phyloP scores from a whole-genome alignment of 1,284 basidiomycete species.

The Puccinia hordei region DNA sequence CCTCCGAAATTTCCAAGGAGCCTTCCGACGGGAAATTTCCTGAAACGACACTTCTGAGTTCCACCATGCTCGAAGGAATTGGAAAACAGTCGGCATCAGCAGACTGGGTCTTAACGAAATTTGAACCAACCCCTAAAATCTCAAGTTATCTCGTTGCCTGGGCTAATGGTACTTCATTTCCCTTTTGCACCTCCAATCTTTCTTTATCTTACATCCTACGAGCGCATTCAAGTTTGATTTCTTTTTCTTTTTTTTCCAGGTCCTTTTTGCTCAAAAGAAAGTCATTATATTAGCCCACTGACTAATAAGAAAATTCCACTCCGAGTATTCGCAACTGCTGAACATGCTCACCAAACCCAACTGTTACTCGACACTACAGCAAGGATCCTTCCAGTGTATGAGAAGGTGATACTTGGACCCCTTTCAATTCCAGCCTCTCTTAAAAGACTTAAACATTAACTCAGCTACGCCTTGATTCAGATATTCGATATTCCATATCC shows the following conservation, averaged over 20 bases:
- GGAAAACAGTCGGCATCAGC: slow-evolving; percentile 52
- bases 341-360: slow-evolving; percentile 76
- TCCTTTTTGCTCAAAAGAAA: slow-evolving; percentile 46
- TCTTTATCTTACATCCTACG: neutral
- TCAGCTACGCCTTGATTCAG: too few species aligned
- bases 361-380: slow-evolving; percentile 84
- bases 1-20: slow-evolving; percentile 39
- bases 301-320: slow-evolving; percentile 80
- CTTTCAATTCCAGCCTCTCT: neutral
- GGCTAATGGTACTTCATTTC: slow-evolving; percentile 80
- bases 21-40: slow-evolving; percentile 44
- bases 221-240: neutral
- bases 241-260: slow-evolving; percentile 36
- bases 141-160: slow-evolving; percentile 89
- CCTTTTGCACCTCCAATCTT: neutral
- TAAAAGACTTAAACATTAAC: neutral
- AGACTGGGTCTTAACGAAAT: slow-evolving; percentile 59
- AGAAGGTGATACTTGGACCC: slow-evolving; percentile 64
- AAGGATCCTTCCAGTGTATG: slow-evolving; percentile 85
- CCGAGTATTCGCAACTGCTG: slow-evolving; percentile 83
- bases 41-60: slow-evolving; percentile 21
- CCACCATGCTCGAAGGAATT: slow-evolving; percentile 26
- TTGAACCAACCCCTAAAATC: slow-evolving; percentile 65
- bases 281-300: slow-evolving; percentile 72
- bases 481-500: slow-evolving; percentile 65